Evolutionary conservation across 2,329 filamentous ascomycete genomes (phyloP).

Genomic region (Ilyonectria mors-panacis): DNA sequence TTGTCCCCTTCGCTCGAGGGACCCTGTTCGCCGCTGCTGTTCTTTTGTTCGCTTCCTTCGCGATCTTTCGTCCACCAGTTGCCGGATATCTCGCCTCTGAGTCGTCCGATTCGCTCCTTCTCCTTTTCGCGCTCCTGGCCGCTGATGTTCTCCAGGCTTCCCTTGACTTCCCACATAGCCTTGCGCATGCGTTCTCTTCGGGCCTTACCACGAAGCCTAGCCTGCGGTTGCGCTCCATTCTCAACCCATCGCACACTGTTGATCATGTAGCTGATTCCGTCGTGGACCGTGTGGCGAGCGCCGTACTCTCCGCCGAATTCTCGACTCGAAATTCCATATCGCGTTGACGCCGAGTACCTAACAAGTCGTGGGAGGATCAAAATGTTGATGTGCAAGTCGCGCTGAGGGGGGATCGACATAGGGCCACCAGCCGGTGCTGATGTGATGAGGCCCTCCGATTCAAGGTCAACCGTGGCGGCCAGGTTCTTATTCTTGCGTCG

Average conservation of each 20-base stretch:
- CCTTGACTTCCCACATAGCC: slow-evolving; percentile 67
- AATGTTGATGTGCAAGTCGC: slow-evolving; percentile 89
- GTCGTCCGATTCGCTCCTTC: slow-evolving; percentile 42
- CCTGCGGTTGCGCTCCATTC: slow-evolving; percentile 75
- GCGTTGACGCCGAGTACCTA: slow-evolving; percentile 80
- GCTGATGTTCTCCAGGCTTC: slow-evolving; percentile 51
- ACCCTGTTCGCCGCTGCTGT: slow-evolving; percentile 50
- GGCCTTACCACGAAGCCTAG: slow-evolving; percentile 69
- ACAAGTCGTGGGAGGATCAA: slow-evolving; percentile 85
- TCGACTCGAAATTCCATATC: slow-evolving; percentile 86
- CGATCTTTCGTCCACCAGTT: slow-evolving; percentile 54
- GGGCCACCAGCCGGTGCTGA: slow-evolving; percentile 73
- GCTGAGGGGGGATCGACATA: slow-evolving; percentile 74
- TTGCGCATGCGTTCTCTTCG: slow-evolving; percentile 70
- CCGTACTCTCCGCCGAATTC: slow-evolving; percentile 76
- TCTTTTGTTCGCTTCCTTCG: slow-evolving; percentile 43
- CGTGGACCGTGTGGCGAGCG: slow-evolving; percentile 70
- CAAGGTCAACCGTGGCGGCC: slow-evolving; percentile 51
- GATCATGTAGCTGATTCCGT: slow-evolving; percentile 92
- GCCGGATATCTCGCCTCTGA: slow-evolving; percentile 51
- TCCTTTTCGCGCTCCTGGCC: slow-evolving; percentile 45
- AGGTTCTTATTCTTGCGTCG: slow-evolving; percentile 52
- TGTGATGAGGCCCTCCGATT: slow-evolving; percentile 62
- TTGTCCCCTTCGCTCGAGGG: slow-evolving; percentile 60
- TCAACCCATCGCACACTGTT: slow-evolving; percentile 87